Percentiles rank a stretch among this genome's conserved stretches.
Evolutionary conservation across 2,329 filamentous ascomycete genomes (phyloP).

Genomic region (Fusarium cyanostomum): DNA sequence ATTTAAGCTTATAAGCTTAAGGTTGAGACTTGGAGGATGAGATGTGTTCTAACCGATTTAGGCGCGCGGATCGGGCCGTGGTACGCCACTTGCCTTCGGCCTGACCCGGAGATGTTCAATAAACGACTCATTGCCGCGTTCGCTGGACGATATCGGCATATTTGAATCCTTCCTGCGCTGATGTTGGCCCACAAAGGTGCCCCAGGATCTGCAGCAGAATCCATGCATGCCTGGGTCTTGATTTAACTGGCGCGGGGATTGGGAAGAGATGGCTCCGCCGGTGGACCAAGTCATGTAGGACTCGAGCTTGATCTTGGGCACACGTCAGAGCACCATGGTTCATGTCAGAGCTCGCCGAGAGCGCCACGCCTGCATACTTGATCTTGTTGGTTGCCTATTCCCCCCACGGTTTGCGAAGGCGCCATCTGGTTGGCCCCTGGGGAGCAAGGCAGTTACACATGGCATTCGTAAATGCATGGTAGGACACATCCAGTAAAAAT

Average conservation of each 20-base stretch:
- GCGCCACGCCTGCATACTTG: background rate
- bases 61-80: constrained; percentile 10
- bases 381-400: background rate
- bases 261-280: background rate
- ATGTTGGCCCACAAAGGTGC: constrained; percentile 13
- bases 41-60: constrained; percentile 1
- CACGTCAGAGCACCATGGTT: background rate
- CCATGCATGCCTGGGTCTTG: background rate
- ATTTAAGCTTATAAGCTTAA: constrained; percentile 8
- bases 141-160: constrained; percentile 7
- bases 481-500: background rate
- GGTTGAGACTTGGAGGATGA: too few species aligned
- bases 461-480: constrained; percentile 7
- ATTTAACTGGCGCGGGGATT: constrained; percentile 5
- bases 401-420: constrained; percentile 7
- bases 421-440: constrained; percentile 7
- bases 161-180: constrained; percentile 20
- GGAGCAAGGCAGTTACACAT: background rate
- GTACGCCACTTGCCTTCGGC: background rate
- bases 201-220: background rate
- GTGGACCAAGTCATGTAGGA: constrained; percentile 6
- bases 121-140: constrained; percentile 3
- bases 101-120: background rate
- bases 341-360: background rate
- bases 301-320: background rate